A percentile compares a stretch with the other conserved stretches of the same genome.
Evolutionary conservation across 2,329 filamentous ascomycete genomes (phyloP).

Genomic region (Epichloe sibirici): DNA sequence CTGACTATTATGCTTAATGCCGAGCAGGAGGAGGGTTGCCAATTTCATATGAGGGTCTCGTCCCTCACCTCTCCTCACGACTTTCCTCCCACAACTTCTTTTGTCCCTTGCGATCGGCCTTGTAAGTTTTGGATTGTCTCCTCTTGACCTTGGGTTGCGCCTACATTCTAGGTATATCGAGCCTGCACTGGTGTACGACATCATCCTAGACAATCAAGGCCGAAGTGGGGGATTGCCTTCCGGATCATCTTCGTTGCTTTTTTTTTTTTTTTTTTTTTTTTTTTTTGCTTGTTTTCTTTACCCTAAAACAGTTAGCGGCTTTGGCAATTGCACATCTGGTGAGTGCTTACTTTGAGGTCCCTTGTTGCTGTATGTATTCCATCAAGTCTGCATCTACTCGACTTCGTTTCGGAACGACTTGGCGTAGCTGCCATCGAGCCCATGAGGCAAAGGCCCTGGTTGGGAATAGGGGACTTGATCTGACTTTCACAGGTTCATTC

Average conservation of each 20-base stretch:
- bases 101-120: neutral
- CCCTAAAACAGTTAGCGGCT: neutral
- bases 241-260: neutral
- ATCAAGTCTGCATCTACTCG: too few relatives aligned
- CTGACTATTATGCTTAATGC: neutral
- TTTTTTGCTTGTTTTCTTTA: neutral
- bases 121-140: too few relatives aligned
- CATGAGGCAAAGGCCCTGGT: too few relatives aligned
- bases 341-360: too few relatives aligned
- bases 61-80: neutral
- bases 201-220: neutral
- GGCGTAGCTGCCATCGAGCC: too few relatives aligned
- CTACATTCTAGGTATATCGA: neutral
- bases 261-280: too few relatives aligned
- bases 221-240: neutral
- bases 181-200: neutral
- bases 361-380: too few relatives aligned
- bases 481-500: too few relatives aligned
- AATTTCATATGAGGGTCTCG: neutral
- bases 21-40: constrained; percentile 1
- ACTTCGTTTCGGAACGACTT: too few relatives aligned
- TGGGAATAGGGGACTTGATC: too few relatives aligned
- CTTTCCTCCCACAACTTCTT: neutral
- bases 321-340: too few relatives aligned
- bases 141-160: neutral